Evolutionary conservation across 2,329 filamentous ascomycete species (phyloP).

Genomic region (Zymoseptoria brevis): DNA sequence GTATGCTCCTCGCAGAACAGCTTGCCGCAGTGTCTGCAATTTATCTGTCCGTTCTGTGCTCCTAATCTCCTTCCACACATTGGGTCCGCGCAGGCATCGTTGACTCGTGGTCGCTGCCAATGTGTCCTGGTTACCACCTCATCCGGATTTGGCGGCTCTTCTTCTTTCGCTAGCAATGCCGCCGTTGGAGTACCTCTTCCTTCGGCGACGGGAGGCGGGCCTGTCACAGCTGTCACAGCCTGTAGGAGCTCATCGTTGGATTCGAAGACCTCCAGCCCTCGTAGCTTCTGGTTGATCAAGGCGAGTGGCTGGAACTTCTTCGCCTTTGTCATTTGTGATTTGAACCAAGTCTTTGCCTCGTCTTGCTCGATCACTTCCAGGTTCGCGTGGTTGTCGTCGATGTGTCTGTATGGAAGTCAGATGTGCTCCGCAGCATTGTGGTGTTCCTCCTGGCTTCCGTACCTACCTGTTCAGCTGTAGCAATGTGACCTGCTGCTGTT

Average conservation of each 20-base stretch:
- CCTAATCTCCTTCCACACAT: conserved; percentile 74
- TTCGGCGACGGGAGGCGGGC: conserved; percentile 7
- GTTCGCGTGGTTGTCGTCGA: conserved; percentile 86
- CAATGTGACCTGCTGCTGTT: conserved; percentile 62
- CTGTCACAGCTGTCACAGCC: conserved; percentile 15
- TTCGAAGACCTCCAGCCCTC: conserved; percentile 87
- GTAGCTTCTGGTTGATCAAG: conserved; percentile 85
- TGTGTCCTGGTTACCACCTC: conserved; percentile 80
- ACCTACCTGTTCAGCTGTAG: conserved; percentile 75
- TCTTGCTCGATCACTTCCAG: conserved; percentile 82
- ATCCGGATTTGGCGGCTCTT: conserved; percentile 61
- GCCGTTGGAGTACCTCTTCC: conserved; percentile 25
- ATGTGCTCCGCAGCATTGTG: not conserved
- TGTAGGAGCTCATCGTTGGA: conserved; percentile 61
- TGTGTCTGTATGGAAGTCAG: conserved; percentile 46
- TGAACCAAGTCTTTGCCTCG: conserved; percentile 95
- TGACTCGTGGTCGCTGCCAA: conserved; percentile 71
- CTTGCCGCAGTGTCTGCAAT: conserved; percentile 86
- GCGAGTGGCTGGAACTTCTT: conserved; percentile 89
- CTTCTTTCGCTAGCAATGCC: conserved; percentile 20
- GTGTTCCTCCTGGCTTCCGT: conserved; percentile 2
- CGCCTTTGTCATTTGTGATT: conserved; percentile 85
- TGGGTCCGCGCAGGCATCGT: conserved; percentile 81
- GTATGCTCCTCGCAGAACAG: conserved; percentile 96
- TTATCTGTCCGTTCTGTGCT: conserved; percentile 72